Evolutionary conservation across 495 filamentous ascomycete species (phyloP).

Genomic region (Filosporella fistucella): DNA sequence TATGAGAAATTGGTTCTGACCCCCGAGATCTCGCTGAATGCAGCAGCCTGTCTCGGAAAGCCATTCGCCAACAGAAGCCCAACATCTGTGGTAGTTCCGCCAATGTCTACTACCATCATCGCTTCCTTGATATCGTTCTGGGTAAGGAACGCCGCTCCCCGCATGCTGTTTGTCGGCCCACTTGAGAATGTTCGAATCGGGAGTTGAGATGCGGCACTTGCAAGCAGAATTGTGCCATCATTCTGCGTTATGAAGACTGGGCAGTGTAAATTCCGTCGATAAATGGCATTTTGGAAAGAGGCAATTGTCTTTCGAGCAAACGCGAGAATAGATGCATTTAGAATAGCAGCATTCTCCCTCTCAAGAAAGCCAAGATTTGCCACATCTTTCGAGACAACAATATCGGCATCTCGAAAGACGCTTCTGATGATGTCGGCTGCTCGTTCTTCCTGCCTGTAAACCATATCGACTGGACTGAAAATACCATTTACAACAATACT

Average conservation of each 20-base stretch:
- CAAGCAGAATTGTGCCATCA: conserved; percentile 41
- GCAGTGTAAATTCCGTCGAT: conserved; percentile 32
- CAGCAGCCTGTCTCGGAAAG: conserved; percentile 48
- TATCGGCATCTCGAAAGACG: conserved; percentile 9
- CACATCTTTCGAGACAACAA: conserved; percentile 36
- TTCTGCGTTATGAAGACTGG: conserved; percentile 49
- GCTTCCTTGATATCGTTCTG: conserved; percentile 19
- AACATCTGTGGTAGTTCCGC: conserved; percentile 52
- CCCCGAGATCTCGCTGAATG: conserved; percentile 42
- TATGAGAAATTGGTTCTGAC: conserved; percentile 49
- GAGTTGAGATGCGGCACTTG: conserved; percentile 33
- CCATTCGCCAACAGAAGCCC: conserved; percentile 46
- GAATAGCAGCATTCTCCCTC: conserved; percentile 47
- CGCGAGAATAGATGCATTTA: conserved; percentile 42
- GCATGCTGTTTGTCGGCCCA: conserved; percentile 47
- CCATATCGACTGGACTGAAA: conserved; percentile 27
- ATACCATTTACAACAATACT: conserved; percentile 31
- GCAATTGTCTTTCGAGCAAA: conserved; percentile 38
- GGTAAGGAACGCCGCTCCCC: conserved; percentile 41
- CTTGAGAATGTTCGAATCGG: conserved; percentile 47
- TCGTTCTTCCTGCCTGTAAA: conserved; percentile 24
- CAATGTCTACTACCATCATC: conserved; percentile 44
- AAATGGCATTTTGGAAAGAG: conserved; percentile 37
- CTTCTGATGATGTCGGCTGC: conserved; percentile 8
- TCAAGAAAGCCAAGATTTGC: conserved; percentile 42